Base-by-base conservation (phyloP, 768 basidiomycete genomes). In the Podaxis sp. region DNA sequence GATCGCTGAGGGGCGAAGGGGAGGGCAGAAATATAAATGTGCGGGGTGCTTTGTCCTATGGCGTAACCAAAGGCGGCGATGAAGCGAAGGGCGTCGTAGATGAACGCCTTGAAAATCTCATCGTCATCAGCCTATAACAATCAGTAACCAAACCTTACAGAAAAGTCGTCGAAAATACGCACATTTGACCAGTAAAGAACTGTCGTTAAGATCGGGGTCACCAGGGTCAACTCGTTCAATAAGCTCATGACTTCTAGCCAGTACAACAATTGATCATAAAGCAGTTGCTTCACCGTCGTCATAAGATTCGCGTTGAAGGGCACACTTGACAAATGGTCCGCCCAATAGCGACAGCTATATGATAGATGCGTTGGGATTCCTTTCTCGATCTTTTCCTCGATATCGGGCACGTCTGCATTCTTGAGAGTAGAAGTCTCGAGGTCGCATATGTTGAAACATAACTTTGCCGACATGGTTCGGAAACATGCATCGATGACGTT, bases 381-480 rank as follows among this genome's bases (percentile, higher is more conserved):
- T 15, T 65, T 56, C 39, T 68, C 38, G 9, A 73, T 65, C 12
- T 68, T 68, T 0, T 28, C 11, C 22, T 63, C 46, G 7, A 76
- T 64, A 60, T 72, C 68, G 0, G 55, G 59, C 17, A 75, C 59
- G 19, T 77, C 68, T 15, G 52, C 38, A 60, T 79, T 76, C 8
- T 42, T 65, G 4, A 67, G 22, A 57, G 72, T 70, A 2, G 77
- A 77, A 12, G 69, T 71, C 36, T 68, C 64, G 6, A 79, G 58
- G 5, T 70, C 33, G 64, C 72, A 75, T 28, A 79, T 76, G 59
- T 79, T 76, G 66, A 79, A 79, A 53, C 63, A 62, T 9, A 79
- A 69, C 6, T 64, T 56, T 26, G 59, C 33, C 11, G 71, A 64
- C 77, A 78, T 74, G 15, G 72, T 57, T 3, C 52, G 40, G 6